Conservation (phyloP, 371 early-diverging fungal species). For the Lichtheimia ramosa region DNA sequence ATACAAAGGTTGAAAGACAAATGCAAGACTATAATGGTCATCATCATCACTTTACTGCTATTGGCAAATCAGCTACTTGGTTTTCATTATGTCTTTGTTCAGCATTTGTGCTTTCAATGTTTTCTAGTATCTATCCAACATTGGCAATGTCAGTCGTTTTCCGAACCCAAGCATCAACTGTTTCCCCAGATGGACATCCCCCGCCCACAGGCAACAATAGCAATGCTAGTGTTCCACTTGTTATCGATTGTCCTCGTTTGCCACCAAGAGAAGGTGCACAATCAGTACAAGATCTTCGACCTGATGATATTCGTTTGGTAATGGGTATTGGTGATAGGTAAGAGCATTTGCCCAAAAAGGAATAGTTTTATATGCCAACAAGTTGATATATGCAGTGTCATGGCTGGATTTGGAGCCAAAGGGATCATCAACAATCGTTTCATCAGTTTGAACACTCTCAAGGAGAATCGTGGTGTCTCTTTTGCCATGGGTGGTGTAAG, state of each 20-base stretch:
- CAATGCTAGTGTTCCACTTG: constrained; percentile 2
- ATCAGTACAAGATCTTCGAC: constrained; percentile 44
- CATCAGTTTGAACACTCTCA: constrained; percentile 27
- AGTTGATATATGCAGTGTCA: constrained; percentile 39
- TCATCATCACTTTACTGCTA: too few relatives aligned
- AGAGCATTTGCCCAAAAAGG: neutral
- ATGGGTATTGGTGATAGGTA: constrained; percentile 68
- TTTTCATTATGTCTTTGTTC: constrained; percentile 5
- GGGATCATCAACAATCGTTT: constrained; percentile 31
- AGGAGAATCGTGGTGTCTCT: constrained; percentile 48
- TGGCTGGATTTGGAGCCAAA: constrained; percentile 65
- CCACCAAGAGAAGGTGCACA: constrained; percentile 24
- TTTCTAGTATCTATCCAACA: constrained; percentile 19
- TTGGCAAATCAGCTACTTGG: neutral
- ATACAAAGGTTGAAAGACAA: too few relatives aligned
- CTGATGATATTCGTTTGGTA: constrained; percentile 64
- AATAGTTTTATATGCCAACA: neutral
- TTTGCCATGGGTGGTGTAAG: constrained; percentile 56
- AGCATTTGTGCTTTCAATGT: neutral
- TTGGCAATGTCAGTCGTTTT: constrained; percentile 20
- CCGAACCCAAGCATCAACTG: constrained; percentile 10
- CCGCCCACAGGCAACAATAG: neutral
- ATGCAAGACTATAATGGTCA: too few relatives aligned
- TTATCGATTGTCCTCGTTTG: constrained; percentile 34
- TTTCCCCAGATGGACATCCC: neutral